Conservation (phyloP, 148 eudicot genomes). For the Diospyros lotus region DNA sequence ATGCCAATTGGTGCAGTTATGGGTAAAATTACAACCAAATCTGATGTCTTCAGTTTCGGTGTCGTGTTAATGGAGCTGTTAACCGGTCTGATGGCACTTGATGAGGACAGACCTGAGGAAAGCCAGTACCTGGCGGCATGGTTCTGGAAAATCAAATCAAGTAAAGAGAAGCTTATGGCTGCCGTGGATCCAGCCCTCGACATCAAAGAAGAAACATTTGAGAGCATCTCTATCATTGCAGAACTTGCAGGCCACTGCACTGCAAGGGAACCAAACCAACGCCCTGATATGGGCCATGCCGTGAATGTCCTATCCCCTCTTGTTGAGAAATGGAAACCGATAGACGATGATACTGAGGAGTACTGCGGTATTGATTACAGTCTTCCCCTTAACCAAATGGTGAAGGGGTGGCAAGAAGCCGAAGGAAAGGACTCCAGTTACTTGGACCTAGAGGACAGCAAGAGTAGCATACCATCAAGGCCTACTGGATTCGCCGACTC, state of each 20-base stretch:
- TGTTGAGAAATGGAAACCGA: conserved; percentile 91
- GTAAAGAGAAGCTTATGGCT: conserved; percentile 57
- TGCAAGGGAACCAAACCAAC: conserved; percentile 76
- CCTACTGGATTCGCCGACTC: conserved; percentile 97
- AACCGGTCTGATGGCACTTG: conserved; percentile 88
- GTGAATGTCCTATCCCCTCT: conserved; percentile 77
- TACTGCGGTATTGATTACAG: conserved; percentile 89
- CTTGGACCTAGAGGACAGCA: conserved; percentile 69
- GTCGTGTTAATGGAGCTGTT: conserved; percentile 90
- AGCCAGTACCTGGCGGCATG: conserved; percentile 85
- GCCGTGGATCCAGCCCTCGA: conserved; percentile 69
- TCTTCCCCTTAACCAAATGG: conserved; percentile 91
- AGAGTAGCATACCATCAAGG: conserved; percentile 86
- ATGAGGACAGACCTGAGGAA: conserved; percentile 79
- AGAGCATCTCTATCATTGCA: conserved; percentile 57
- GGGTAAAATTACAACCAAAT: conserved; percentile 92
- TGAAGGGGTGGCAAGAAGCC: conserved; percentile 91
- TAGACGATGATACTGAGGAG: conserved; percentile 70
- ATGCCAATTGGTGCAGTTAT: conserved; percentile 48
- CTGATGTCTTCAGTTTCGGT: conserved; percentile 89
- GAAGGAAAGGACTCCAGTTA: conserved; percentile 73
- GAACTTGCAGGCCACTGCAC: conserved; percentile 96
- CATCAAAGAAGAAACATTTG: conserved; percentile 48
- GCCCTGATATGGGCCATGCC: conserved; percentile 95
- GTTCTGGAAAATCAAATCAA: conserved; percentile 80